These are phyloP conservation scores for Aspergillus sclerotiicarbonarius DNA, from an alignment of 495 filamentous ascomycete species.

Conservation along the genomic window DNA sequence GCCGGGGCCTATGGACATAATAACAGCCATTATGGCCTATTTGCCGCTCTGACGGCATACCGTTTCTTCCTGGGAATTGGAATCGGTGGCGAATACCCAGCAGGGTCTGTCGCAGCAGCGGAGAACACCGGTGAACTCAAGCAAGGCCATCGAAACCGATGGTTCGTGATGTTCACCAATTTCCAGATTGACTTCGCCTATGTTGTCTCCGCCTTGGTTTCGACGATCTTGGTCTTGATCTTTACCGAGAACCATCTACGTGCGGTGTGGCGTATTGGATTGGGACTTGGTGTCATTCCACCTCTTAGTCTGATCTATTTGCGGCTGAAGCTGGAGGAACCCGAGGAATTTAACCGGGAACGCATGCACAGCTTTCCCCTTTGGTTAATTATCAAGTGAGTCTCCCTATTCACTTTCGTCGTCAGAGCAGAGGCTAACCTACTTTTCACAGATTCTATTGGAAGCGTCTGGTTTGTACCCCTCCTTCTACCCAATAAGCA, in stretches of 20 bases:
- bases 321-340: constrained; percentile 74
- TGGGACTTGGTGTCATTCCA: constrained; percentile 79
- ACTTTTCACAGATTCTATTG: constrained; percentile 46
- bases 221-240: constrained; percentile 68
- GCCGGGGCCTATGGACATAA: constrained; percentile 71
- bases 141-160: constrained; percentile 74
- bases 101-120: constrained; percentile 78
- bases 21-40: constrained; percentile 62
- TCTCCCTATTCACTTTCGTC: not conserved
- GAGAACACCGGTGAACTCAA: constrained; percentile 83
- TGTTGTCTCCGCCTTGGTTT: constrained; percentile 71
- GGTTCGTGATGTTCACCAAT: constrained; percentile 95
- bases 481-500: not conserved
- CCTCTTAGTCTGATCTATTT: constrained; percentile 72
- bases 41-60: constrained; percentile 80
- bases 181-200: constrained; percentile 81
- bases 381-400: constrained; percentile 51
- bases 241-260: constrained; percentile 66
- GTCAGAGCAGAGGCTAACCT: not conserved
- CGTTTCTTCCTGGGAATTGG: constrained; percentile 73
- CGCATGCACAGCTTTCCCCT: constrained; percentile 53
- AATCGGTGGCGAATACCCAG: constrained; percentile 80
- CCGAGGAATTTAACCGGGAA: constrained; percentile 71
- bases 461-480: constrained; percentile 38
- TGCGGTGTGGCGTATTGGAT: constrained; percentile 70